phyloP scores from a whole-genome alignment of 768 basidiomycete species.

The Pulveroboletus sp. region DNA sequence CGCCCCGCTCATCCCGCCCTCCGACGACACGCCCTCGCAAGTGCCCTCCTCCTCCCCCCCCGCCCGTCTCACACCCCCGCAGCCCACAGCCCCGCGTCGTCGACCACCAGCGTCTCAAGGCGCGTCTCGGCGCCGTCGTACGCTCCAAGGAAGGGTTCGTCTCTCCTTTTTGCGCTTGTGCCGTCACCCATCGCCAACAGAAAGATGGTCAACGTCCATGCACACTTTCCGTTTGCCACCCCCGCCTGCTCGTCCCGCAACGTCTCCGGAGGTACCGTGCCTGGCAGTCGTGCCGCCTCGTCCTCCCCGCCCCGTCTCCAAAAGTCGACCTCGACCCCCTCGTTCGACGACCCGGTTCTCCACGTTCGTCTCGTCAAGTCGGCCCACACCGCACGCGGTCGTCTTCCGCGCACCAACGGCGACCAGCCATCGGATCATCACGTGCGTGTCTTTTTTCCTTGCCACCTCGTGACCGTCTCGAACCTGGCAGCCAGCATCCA shows the following conservation, averaged over 20 bases:
- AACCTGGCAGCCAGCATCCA: constrained; percentile 6
- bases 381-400: constrained; percentile 20
- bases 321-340: constrained; percentile 21
- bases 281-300: constrained; percentile 19
- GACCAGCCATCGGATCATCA: constrained; percentile 1
- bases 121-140: constrained; percentile 53
- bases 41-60: constrained; percentile 1
- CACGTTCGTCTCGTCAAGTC: constrained; percentile 27
- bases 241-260: constrained; percentile 35
- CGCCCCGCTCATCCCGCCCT: constrained; percentile 30
- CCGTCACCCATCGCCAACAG: constrained; percentile 33
- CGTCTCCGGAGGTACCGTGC: constrained; percentile 30
- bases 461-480: constrained; percentile 2
- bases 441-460: constrained; percentile 15
- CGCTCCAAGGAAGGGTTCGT: constrained; percentile 60
- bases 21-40: constrained; percentile 25
- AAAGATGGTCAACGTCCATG: constrained; percentile 70
- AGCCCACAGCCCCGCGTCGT: constrained; percentile 34
- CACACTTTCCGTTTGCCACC: constrained; percentile 60
- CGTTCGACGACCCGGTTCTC: constrained; percentile 15
- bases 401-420: constrained; percentile 16
- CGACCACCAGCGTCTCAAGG: constrained; percentile 51
- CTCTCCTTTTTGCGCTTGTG: background rate
- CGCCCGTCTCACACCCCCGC: background rate
- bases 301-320: constrained; percentile 20